Evolutionary conservation across 2,329 filamentous ascomycete species (phyloP), one percentile per base, ranked within the genome.

Genomic region (Tolypocladium sp.): DNA sequence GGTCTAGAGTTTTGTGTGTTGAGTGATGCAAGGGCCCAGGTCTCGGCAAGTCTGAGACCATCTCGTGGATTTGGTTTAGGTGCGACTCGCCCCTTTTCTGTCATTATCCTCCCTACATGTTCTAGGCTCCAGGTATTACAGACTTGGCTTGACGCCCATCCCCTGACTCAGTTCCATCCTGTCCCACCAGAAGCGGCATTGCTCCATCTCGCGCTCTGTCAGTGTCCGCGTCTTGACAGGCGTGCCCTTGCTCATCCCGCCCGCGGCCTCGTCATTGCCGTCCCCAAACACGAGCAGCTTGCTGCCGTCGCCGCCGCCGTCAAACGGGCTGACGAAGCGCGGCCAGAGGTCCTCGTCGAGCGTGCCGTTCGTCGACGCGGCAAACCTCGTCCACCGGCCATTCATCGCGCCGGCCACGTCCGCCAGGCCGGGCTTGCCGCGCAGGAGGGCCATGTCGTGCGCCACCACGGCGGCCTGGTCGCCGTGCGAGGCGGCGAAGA

Each of bases 171-270:
- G 54, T 52, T 64, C 62, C 67, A 79, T 78, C 61, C 78, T 77
- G 15, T 75, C 74, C 81, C 82, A 87, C 86, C 86, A 89, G 68
- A 84, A 88, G 15, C 72, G 69, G 64, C 81, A 85, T 65, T 82
- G 78, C 56, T 75, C 69, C 57, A 70, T 71, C 61, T 82, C 79
- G 60, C 73, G 73, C 4, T 67, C 69, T 27, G 74, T 81, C 71
- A 77, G 68, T 58, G 56, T 70, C 62, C 74, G 69, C 58, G 79
- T 70, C 58, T 76, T 67, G 0, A 77, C 80, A 1, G 79, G 72
- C 3, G 72, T 67, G 1, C 82, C 84, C 13, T 59, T 65, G 27
- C 67, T 67, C 40, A 58, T 56, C 62, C 77, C 64, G 61, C 74
- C 66, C 62, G 75, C 71, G 6, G 72, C 69, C 71, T 87, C 83